A percentile compares a stretch with the other conserved stretches of the same genome.
Conservation (phyloP, 768 basidiomycete genomes). For the Kwoniella bestiolae region DNA sequence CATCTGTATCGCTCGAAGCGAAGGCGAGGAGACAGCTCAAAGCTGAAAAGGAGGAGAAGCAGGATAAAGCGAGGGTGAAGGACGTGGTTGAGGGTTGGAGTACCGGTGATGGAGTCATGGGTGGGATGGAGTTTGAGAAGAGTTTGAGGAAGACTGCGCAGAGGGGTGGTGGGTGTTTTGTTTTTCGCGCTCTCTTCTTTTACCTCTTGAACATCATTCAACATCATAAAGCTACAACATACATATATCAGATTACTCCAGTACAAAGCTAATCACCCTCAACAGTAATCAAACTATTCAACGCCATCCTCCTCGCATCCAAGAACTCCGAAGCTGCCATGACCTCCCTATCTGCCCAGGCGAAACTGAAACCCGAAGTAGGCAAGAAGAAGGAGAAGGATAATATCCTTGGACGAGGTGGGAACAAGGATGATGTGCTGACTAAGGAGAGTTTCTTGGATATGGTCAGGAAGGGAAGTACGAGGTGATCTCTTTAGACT, state of each 20-base stretch:
- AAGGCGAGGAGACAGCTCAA: conserved; percentile 49
- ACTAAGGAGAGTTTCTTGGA: conserved; percentile 59
- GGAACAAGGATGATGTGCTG: conserved; percentile 47
- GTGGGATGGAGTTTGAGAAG: conserved; percentile 57
- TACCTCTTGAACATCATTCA: too few species aligned
- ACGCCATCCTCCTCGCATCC: conserved; percentile 57
- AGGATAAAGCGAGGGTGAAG: conserved; percentile 55
- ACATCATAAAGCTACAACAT: too few species aligned
- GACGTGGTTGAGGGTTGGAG: conserved; percentile 58
- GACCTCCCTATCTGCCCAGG: conserved; percentile 34
- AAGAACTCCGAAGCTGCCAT: conserved; percentile 44
- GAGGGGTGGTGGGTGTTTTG: conserved; percentile 53
- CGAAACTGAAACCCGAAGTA: conserved; percentile 43
- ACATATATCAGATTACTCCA: not conserved
- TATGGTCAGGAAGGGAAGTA: conserved; percentile 53
- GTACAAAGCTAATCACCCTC: not conserved
- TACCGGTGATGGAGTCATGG: conserved; percentile 36
- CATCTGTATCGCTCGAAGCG: conserved; percentile 45
- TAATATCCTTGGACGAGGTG: conserved; percentile 57
- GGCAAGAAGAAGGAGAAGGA: conserved; percentile 54
- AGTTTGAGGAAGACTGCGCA: conserved; percentile 58
- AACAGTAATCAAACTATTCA: conserved; percentile 59
- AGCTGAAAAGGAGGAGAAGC: conserved; percentile 53
- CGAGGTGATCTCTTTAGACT: too few species aligned
- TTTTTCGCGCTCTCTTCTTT: too few species aligned